Evolutionary conservation across 2,329 filamentous ascomycete genomes (phyloP).

Genomic region (Tetracladium maxilliforme): DNA sequence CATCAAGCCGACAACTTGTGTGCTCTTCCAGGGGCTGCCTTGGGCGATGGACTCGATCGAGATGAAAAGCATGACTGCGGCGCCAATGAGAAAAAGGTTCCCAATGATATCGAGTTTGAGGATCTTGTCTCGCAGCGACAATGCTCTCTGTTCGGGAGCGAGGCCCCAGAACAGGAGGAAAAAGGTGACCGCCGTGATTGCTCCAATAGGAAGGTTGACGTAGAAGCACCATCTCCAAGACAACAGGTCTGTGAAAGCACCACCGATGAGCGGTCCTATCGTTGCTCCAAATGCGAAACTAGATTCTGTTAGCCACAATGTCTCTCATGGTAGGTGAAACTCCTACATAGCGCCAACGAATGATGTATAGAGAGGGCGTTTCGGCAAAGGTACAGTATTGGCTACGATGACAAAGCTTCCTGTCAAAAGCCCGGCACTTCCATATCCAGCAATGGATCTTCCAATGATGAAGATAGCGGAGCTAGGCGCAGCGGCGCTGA

Average conservation of each 20-base stretch:
- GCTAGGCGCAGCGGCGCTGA: not conserved
- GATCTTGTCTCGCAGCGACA: slow-evolving; percentile 15
- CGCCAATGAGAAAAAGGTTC: slow-evolving; percentile 22
- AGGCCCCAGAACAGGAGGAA: slow-evolving; percentile 9
- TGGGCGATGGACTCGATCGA: not conserved
- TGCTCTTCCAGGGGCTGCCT: not conserved
- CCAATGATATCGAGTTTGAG: slow-evolving; percentile 26
- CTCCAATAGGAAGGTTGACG: slow-evolving; percentile 23
- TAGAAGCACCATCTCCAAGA: slow-evolving; percentile 18
- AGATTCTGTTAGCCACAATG: not conserved
- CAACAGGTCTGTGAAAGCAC: slow-evolving; percentile 18
- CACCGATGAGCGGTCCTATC: slow-evolving; percentile 18
- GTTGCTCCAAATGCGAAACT: slow-evolving; percentile 20
- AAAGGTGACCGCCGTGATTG: slow-evolving; percentile 13
- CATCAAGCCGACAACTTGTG: not conserved
- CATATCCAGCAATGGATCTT: slow-evolving; percentile 1
- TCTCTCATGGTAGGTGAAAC: not conserved
- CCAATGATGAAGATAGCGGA: slow-evolving; percentile 1
- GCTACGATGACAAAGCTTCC: slow-evolving; percentile 19
- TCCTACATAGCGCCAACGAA: slow-evolving; percentile 17
- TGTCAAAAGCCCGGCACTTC: slow-evolving; percentile 12
- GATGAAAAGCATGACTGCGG: slow-evolving; percentile 15
- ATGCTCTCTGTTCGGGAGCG: not conserved
- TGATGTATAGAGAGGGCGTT: slow-evolving; percentile 16
- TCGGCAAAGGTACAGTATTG: slow-evolving; percentile 12